Base-by-base conservation (phyloP, 1,139 yeast species). In the Magnusiomyces ingens region DNA sequence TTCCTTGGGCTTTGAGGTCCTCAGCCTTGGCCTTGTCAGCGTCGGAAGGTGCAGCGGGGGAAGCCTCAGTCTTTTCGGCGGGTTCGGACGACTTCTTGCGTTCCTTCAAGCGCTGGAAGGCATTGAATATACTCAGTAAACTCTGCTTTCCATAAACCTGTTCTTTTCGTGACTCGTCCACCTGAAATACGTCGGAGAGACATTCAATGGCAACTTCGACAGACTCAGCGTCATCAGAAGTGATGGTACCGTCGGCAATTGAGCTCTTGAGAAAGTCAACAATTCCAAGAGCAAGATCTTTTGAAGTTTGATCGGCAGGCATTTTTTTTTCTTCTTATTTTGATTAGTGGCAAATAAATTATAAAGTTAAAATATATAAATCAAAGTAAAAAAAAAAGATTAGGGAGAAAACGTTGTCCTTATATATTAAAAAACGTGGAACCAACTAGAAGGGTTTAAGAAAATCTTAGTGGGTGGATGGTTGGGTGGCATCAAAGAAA, bases 141-240 rank as follows among this genome's bases (percentile, higher is more conserved):
- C 58, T 66, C 54, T 75, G 64, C 62, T 78, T 74, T 43, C 85
- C 84, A 19, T 71, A 69, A 60, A 80, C 80, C 55, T 68, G 61
- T 13, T 75, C 62, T 38, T 69, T 67, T 26, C 71, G 62, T 13
- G 71, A 66, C 45, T 74, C 75, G 58, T 81, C 78, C 37, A 93
- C 84, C 55, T 77, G 84, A 69, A 85, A 93, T 5, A 95, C 91
- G 64, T 91, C 98, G 36, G 89, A 81, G 56, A 93, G 80, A 74
- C 97, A 89, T 66, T 88, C 96, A 64, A 90, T 80, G 60, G 98
- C 98, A 51, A 93, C 95, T 60, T 91, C 97, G 65, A 93, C 77
- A n/a, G 97, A 88, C 62, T 93, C 99, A 56, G 78, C 78, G 65
- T 84, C 88, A 62, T 91, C 98, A 60, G 84, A 86, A 43, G 84